Evolutionary conservation across 78 protist species (phyloP).

Genomic region (Dictyostelium citrinum): DNA sequence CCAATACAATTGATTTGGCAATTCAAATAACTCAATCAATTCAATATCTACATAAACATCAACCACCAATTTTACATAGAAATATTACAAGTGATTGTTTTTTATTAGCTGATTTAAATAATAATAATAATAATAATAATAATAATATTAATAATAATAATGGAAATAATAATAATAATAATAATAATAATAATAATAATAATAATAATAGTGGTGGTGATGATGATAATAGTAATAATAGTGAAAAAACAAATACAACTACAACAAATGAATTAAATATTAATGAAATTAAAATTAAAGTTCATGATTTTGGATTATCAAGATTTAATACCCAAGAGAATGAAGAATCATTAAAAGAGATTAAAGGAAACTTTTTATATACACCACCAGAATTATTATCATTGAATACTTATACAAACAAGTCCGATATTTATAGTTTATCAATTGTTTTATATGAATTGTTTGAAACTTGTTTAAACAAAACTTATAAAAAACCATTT

Average conservation of each 20-base stretch:
- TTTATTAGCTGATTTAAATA: background rate
- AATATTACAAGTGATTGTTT: constrained; percentile 37
- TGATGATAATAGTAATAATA: no score
- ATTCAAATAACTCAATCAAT: constrained; percentile 37
- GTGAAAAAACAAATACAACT: background rate
- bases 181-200: no score
- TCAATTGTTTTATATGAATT: constrained; percentile 64
- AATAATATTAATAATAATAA: background rate
- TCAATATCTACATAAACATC: constrained; percentile 25
- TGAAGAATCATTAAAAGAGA: background rate
- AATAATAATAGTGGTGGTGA: no score
- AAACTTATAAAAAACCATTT: constrained; percentile 24
- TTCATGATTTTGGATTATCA: constrained; percentile 42
- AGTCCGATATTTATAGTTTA: constrained; percentile 69
- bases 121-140: background rate
- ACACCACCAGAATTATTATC: constrained; percentile 60
- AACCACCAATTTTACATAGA: constrained; percentile 60
- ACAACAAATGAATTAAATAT: background rate
- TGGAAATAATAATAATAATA: no score
- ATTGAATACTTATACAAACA: background rate
- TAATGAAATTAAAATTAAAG: background rate
- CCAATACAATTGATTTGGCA: constrained; percentile 11
- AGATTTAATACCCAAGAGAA: constrained; percentile 36
- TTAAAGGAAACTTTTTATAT: constrained; percentile 23
- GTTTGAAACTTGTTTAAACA: background rate